phyloP scores from a whole-genome alignment of 768 basidiomycete genomes.

The Naganishia kalamii region DNA sequence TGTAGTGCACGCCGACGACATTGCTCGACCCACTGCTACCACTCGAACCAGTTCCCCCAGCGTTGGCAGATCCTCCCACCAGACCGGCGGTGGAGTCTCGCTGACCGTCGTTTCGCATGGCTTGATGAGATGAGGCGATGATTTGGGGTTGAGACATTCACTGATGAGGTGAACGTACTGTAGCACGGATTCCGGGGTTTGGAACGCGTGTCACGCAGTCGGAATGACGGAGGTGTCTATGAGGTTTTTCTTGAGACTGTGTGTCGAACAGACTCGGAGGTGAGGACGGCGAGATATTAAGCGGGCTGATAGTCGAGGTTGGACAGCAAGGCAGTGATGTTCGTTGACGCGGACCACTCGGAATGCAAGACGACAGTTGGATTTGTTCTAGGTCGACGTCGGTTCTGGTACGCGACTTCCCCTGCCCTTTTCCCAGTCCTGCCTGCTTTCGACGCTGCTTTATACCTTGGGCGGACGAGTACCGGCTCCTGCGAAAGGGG shows the following conservation, averaged over 20 bases:
- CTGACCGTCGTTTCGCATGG: constrained; percentile 15
- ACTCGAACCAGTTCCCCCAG: constrained; percentile 1
- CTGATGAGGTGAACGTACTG: neutral
- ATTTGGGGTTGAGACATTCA: constrained; percentile 15
- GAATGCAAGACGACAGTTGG: constrained; percentile 3
- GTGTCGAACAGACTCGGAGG: too few species aligned
- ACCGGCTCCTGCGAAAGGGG: constrained; percentile 10
- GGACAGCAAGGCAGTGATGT: neutral
- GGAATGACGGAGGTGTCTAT: neutral
- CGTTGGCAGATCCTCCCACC: neutral
- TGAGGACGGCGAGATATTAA: too few species aligned
- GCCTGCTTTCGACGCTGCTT: neutral
- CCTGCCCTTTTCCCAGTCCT: neutral
- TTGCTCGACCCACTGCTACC: constrained; percentile 40
- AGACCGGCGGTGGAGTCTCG: constrained; percentile 7
- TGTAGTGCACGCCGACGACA: constrained; percentile 91
- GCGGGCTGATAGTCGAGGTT: too few species aligned
- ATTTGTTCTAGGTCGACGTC: neutral
- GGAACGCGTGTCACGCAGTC: too few species aligned
- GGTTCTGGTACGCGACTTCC: neutral
- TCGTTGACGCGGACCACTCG: neutral
- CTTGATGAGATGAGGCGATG: constrained; percentile 15
- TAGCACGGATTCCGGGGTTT: too few species aligned
- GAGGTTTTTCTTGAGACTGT: neutral
- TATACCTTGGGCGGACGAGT: constrained; percentile 9